Evolutionary conservation across 2,329 filamentous ascomycete species (phyloP).

Genomic region (Mycosphaerella sp.): DNA sequence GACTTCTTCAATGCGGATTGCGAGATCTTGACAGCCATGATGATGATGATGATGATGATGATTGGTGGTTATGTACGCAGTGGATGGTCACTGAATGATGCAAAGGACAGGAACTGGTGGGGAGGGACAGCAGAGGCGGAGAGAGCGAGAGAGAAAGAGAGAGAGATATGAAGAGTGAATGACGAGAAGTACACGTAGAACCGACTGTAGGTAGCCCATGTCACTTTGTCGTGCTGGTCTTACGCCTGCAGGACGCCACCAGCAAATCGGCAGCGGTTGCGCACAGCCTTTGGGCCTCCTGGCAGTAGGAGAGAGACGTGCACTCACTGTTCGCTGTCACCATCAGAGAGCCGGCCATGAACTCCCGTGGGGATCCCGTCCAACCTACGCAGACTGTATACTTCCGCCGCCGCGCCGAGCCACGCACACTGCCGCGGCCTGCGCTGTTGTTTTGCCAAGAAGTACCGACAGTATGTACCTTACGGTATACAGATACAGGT

Average conservation of each 20-base stretch:
- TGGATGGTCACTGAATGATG: not conserved
- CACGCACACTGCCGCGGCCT: no score
- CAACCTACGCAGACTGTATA: no score
- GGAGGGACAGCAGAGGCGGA: not conserved
- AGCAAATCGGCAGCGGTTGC: slow-evolving; percentile 7
- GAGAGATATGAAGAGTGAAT: no score
- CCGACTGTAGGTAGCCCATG: slow-evolving; percentile 6
- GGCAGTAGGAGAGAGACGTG: not conserved
- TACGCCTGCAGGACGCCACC: slow-evolving; percentile 9
- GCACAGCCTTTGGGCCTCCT: slow-evolving; percentile 2
- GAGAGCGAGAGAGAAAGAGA: no score
- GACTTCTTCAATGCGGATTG: slow-evolving; percentile 26
- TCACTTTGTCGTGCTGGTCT: slow-evolving; percentile 1
- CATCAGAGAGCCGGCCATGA: not conserved
- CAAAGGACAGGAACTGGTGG: no score
- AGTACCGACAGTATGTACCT: no score
- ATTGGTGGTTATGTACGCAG: not conserved
- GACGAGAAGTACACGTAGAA: no score
- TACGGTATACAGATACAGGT: no score
- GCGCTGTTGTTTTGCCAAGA: no score
- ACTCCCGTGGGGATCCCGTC: not conserved
- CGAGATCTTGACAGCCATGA: slow-evolving; percentile 23
- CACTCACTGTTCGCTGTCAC: not conserved
- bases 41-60: slow-evolving; percentile 4
- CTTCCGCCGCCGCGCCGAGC: not conserved